Base-by-base conservation (phyloP, 2,329 filamentous ascomycete genomes). In the Scedosporium minutisporum region DNA sequence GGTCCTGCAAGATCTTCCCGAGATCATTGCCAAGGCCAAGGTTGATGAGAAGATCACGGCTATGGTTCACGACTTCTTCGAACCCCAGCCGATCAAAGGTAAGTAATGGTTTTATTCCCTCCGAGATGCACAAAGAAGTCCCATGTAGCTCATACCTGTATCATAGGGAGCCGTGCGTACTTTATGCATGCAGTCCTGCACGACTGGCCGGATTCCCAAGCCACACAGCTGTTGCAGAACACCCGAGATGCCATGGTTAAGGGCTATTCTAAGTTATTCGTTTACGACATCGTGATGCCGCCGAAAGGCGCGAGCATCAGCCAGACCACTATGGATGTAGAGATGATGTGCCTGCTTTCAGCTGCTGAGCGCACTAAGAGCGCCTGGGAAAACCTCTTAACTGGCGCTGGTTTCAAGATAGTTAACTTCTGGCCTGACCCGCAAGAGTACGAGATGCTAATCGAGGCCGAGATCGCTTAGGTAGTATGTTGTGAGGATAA, bases 151-250 rank as follows among this genome's bases (percentile, higher is more conserved):
- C 10, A 48, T 21, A 21, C 44, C 44, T 21, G 18, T 21, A 63
- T 71, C 9, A 64, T 65, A 64, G 70, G 68, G 66, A 61, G 53
- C 12, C 72, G 72, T 3, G 71, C 71, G 2, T 79, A 78, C 66
- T 78, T 73, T 64, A 69, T 78, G 69, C 75, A 77, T 62, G 72
- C 71, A 2, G 69, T 78, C 4, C 68, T 78, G 1, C 76, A 80
- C 58, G 75, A 79, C 64, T 78, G 74, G 73, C 69, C 72, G 0
- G 73, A 77, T n/a, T 68, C 70, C 4, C 68, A 71, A 10, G 71
- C 70, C 25, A 64, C 67, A 12, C 55, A 69, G 10, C 71, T 78
- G 7, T 67, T 78, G 0, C 23, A 27, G 0, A 67, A 71, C 9
- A 59, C 74, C 65, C 71, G 68, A 18, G 63, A 64, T 4, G 75